A percentile compares a stretch with the other conserved stretches of the same genome.
These are phyloP conservation scores for Microstegium vimineum DNA, from an alignment of 176 grass and related monocot species.

Conservation along the genomic window DNA sequence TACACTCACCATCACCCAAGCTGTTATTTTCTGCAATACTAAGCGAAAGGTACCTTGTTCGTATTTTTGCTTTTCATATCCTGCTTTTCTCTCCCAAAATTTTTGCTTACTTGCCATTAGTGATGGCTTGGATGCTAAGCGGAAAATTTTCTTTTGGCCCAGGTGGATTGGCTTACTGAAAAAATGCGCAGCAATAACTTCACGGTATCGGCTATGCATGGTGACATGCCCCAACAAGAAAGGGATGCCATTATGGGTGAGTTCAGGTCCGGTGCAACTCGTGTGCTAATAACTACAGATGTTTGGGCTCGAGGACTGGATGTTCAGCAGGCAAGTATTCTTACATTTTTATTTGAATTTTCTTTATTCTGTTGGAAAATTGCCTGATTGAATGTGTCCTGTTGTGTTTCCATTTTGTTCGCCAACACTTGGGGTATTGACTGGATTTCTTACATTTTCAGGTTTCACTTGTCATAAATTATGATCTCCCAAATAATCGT, in stretches of 20 bases:
- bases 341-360: not conserved
- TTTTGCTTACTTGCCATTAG: not conserved
- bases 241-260: constrained; percentile 88
- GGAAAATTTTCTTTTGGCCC: not conserved
- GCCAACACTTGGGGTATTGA: not conserved
- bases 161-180: constrained; percentile 98
- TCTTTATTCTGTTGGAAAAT: not conserved
- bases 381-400: not conserved
- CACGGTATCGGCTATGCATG: constrained; percentile 88
- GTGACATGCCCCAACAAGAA: constrained; percentile 96
- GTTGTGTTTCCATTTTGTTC: not conserved
- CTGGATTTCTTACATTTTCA: constrained; percentile 18
- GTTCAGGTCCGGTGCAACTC: constrained; percentile 70
- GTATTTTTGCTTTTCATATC: not conserved
- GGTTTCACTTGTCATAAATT: constrained; percentile 99
- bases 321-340: constrained; percentile 75
- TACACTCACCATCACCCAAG: constrained; percentile 94
- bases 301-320: constrained; percentile 91
- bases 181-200: constrained; percentile 98
- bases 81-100: not conserved
- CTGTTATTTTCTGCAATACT: constrained; percentile 97
- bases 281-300: constrained; percentile 90
- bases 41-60: constrained; percentile 66
- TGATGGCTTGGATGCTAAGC: constrained; percentile 15
- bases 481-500: constrained; percentile 96